Evolutionary conservation across 768 basidiomycete species (phyloP), one percentile per base, ranked within the genome.

Genomic region (Coprinopsis sp.): DNA sequence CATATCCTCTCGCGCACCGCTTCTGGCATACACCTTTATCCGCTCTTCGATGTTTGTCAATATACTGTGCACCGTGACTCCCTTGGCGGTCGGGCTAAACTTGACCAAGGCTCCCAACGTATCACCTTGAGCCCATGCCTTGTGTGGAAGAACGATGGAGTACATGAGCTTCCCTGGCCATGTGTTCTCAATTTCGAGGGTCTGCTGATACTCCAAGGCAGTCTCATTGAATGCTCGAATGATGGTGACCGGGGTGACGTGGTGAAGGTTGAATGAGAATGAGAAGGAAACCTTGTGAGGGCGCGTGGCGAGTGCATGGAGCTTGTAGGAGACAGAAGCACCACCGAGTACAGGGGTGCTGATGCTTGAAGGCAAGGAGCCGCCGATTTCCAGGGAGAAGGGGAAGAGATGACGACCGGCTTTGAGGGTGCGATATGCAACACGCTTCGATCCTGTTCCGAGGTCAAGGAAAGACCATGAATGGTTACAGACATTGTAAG

Each of bases 131-230:
- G 92, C 90, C 82, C 88, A 97, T 0, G 94, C 95, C 60, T 94
- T 95, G 74, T 95, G 92, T 0, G 94, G 94, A 25, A 98, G 66
- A 70, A 92, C 87, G 59, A 91, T 79, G 4, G 87, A 84, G 64
- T 95, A 97, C 93, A 94, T 95, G 66, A 96, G 71, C 69, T 97
- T 98, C 18, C 86, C 87, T 0, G 95, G 93, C 95, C 95, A 98
- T 13, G 92, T 93, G 63, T 94, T 96, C 65, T 96, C 90, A 54
- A 91, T 84, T 63, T 98, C 95, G 48, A 96, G 77, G 2, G 91
- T 91, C 61, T 97, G 93, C 58, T 91, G 94, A 70, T 91, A 97
- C 64, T 97, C 95, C 55, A 96, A 77, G 0, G 94, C 86, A 51
- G 93, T 91, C 1, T 79, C 62, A 16, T 80, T 72, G 58, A 93